Conservation (phyloP, 2,329 filamentous ascomycete genomes). For the Cryphonectria nitschkei region DNA sequence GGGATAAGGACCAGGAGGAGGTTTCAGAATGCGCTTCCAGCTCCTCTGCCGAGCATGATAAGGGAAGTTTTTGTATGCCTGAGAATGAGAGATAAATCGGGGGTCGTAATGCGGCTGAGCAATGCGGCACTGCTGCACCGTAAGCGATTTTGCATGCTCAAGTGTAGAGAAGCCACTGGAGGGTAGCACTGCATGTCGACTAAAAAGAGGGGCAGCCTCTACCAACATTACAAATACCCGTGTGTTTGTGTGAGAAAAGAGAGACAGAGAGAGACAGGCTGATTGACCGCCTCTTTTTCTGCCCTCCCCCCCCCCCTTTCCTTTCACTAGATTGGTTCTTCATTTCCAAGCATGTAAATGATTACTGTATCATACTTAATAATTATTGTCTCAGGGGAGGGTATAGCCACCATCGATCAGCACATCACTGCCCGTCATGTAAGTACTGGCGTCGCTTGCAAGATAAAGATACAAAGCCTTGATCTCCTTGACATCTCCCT, state of each 20-base stretch:
- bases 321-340: background rate
- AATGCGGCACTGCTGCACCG: background rate
- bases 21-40: background rate
- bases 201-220: background rate
- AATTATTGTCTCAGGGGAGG: constrained; percentile 21
- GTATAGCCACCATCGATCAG: constrained; percentile 48
- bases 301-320: background rate
- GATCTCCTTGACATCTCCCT: constrained; percentile 67
- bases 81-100: background rate
- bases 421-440: constrained; percentile 54
- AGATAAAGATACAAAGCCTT: constrained; percentile 62
- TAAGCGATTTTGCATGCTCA: background rate
- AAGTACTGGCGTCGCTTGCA: constrained; percentile 54
- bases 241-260: background rate
- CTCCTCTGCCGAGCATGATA: background rate
- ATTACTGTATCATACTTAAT: too few species aligned
- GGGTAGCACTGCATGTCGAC: background rate
- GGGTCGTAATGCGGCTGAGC: background rate
- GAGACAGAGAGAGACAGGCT: background rate
- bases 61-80: background rate
- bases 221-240: background rate
- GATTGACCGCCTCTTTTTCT: background rate
- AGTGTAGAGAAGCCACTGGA: background rate
- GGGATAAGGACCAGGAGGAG: background rate
- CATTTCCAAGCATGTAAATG: background rate